These are phyloP conservation scores for Talaromyces sp. DNA, from an alignment of 2,329 filamentous ascomycete genomes.

Conservation along the genomic window DNA sequence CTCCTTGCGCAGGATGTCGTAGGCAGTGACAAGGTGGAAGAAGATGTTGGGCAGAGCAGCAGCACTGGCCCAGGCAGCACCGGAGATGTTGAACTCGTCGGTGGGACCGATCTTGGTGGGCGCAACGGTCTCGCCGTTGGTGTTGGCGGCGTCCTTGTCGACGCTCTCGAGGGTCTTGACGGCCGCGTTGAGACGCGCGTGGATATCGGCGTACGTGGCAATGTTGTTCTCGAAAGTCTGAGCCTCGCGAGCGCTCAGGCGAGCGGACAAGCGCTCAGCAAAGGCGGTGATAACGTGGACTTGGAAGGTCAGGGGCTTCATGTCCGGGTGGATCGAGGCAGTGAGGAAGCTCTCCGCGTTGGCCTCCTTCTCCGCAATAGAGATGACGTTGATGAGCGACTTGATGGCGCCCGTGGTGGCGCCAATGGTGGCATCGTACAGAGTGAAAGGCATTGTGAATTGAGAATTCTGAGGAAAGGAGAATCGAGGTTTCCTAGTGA, in stretches of 20 bases:
- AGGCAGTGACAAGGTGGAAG: conserved; percentile 59
- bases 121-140: conserved; percentile 37
- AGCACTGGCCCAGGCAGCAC: conserved; percentile 41
- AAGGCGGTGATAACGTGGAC: conserved; percentile 34
- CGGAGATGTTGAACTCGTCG: conserved; percentile 36
- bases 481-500: not conserved
- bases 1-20: conserved; percentile 56
- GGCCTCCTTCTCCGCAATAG: not conserved
- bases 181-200: conserved; percentile 43
- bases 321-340: not conserved
- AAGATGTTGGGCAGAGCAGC: conserved; percentile 57
- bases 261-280: conserved; percentile 10
- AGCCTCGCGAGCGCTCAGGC: not conserved
- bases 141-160: conserved; percentile 38
- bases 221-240: conserved; percentile 31
- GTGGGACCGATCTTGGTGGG: conserved; percentile 23
- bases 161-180: conserved; percentile 43
- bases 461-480: not conserved
- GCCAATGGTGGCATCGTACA: not conserved
- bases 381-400: not conserved
- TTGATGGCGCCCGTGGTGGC: not conserved
- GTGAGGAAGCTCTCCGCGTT: not conserved
- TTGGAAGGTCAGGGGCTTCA: conserved; percentile 40
- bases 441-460: not conserved
- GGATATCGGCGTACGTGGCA: conserved; percentile 47